Evolutionary conservation across 1,284 basidiomycete species (phyloP), one percentile per base, ranked within the genome.

Genomic region (Apiotrichum gamsii): DNA sequence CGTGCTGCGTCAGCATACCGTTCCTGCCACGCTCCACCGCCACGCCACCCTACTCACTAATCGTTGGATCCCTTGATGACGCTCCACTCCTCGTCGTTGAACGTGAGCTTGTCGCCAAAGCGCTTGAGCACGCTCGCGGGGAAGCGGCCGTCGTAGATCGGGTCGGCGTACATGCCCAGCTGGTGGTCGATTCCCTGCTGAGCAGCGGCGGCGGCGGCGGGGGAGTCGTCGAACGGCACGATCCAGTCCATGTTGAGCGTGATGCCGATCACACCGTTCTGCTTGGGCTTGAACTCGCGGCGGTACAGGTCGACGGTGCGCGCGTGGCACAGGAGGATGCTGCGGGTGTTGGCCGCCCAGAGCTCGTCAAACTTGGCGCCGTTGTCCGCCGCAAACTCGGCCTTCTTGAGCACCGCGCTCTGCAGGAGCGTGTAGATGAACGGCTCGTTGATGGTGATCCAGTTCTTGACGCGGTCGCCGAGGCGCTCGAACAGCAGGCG

Each of bases 401-500:
- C 31, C 23, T 30, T 15, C 31, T 48, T 45, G 31, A 50, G 40
- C 3, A 41, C 44, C 18, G 38, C 19, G 18, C 20, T 28, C 19
- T 39, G 35, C 34, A 39, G 32, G 39, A 56, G 47, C n/a, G 51
- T 50, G 44, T 54, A 58, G 47, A 60, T 58, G 32, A 54, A 41
- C 9, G 58, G 58, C 60, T 71, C 69, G 52, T 71, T 71, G 54
- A 68, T 57, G 8, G 69, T 71, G 51, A 70, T 63, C 84, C 84
- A 86, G 64, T 83, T 73, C 65, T 84, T 83, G 52, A 86, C 83
- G 33, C 82, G 75, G 65, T 84, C 82, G 9, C 85, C 84, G 56
- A 83, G 83, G 5, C 79, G 75, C 45, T 81, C 75, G 62, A 87
- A 87, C 63, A 81, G 81, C 18, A 82, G 69, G 76, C 81, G 73